These are phyloP conservation scores for Alternaria novae-zelandiae DNA, from an alignment of 2,329 filamentous ascomycete species.

Conservation along the genomic window DNA sequence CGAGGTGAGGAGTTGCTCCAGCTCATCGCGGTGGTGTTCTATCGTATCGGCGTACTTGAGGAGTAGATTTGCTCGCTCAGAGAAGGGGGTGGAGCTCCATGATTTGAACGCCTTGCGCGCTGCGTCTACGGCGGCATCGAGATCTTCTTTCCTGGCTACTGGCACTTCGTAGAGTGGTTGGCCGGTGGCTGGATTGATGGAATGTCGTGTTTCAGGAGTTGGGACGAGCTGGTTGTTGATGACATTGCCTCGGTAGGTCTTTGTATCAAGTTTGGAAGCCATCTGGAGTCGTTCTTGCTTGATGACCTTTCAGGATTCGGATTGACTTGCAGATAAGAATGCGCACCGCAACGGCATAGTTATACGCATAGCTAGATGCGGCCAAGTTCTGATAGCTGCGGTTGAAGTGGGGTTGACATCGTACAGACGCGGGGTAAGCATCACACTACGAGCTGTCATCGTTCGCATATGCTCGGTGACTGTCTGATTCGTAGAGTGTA, in stretches of 20 bases:
- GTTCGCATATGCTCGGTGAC: neutral
- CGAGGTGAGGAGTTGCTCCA: constrained; percentile 29
- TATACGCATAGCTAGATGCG: neutral
- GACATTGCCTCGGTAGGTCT: constrained; percentile 49
- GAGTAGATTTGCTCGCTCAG: constrained; percentile 25
- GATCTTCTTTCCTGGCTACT: constrained; percentile 53
- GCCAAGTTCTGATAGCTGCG: neutral
- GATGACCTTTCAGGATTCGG: neutral
- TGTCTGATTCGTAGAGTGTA: neutral
- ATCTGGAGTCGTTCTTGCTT: neutral
- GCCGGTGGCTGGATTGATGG: constrained; percentile 58
- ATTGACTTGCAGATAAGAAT: neutral
- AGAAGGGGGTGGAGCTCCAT: constrained; percentile 47
- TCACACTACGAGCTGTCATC: neutral
- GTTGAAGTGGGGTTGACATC: neutral
- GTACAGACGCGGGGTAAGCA: neutral
- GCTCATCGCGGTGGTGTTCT: constrained; percentile 23
- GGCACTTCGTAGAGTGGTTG: constrained; percentile 57
- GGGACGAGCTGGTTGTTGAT: constrained; percentile 56
- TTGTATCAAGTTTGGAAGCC: neutral
- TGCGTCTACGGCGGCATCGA: constrained; percentile 56
- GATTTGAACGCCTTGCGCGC: constrained; percentile 53
- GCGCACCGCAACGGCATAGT: neutral
- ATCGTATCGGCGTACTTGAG: constrained; percentile 28
- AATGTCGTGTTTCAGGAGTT: constrained; percentile 52